These are phyloP conservation scores for Anthoceros angustus DNA, from an alignment of 225 moss, liverwort and hornwort genomes.

Conservation along the genomic window DNA sequence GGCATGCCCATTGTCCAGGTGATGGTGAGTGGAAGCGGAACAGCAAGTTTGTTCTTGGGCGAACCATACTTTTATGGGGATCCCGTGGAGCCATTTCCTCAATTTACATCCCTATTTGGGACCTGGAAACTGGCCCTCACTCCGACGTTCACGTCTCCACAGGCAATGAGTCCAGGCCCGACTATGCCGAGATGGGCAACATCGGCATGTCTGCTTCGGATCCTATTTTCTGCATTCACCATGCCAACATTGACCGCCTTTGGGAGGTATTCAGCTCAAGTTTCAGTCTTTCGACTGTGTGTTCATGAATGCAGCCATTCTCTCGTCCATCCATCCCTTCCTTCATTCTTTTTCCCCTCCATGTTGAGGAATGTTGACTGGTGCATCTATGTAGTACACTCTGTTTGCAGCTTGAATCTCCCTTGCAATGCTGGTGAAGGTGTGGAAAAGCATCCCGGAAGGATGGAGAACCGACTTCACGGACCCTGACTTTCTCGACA, in stretches of 20 bases:
- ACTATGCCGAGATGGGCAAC: not conserved
- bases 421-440: not conserved
- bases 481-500: not conserved
- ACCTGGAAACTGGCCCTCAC: not conserved
- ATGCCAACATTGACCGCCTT: conserved; percentile 1
- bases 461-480: not conserved
- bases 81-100: not conserved
- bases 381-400: not conserved
- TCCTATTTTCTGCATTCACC: not conserved
- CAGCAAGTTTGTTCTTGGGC: not conserved
- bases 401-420: not conserved
- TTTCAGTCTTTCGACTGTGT: not conserved
- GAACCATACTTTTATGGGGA: not conserved
- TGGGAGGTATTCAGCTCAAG: not conserved
- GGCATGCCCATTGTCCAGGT: not conserved
- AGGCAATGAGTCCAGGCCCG: not conserved
- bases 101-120: not conserved
- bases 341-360: too few species aligned
- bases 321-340: too few species aligned
- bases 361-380: too few species aligned
- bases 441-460: not conserved
- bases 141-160: not conserved
- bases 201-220: not conserved
- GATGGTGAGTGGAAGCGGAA: not conserved
- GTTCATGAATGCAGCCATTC: not conserved